Percentiles rank a stretch among this genome's conserved stretches.
Conservation (phyloP, 257 asterid genomes). For the Craterostigma plantagineum region DNA sequence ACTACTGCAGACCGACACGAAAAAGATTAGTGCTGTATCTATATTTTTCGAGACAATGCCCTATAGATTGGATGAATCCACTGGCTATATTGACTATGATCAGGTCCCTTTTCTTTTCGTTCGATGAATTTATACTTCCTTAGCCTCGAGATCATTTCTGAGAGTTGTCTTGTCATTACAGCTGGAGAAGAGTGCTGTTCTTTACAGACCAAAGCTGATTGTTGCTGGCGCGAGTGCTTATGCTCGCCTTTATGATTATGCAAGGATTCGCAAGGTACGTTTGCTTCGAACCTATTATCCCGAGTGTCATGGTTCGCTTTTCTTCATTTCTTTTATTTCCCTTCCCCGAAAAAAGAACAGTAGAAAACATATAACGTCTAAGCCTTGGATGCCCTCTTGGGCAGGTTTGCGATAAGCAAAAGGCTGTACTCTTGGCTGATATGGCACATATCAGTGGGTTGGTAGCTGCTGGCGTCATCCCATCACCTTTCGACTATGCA, state of each 20-base stretch:
- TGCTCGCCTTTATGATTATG: conserved; percentile 90
- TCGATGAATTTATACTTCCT: conserved; percentile 1
- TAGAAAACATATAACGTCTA: not conserved
- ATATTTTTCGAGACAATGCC: conserved; percentile 98
- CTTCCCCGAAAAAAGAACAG: not conserved
- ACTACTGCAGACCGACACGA: conserved; percentile 76
- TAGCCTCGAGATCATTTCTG: conserved; percentile 2
- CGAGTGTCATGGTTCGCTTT: not conserved
- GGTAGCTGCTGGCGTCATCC: conserved; percentile 97
- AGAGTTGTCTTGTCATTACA: conserved; percentile 18
- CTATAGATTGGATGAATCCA: conserved; percentile 80
- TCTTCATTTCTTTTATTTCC: not conserved
- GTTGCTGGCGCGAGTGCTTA: conserved; percentile 99
- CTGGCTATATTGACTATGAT: conserved; percentile 88
- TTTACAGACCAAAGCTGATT: conserved; percentile 81
- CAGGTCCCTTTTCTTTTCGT: conserved; percentile 71
- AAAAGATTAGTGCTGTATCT: conserved; percentile 86
- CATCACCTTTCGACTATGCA: conserved; percentile 91
- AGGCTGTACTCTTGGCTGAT: conserved; percentile 78
- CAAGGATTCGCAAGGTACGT: conserved; percentile 68
- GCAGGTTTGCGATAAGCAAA: conserved; percentile 92
- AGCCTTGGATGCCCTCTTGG: conserved; percentile 10
- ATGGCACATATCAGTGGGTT: conserved; percentile 99
- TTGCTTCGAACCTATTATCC: conserved; percentile 3
- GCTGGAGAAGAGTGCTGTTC: conserved; percentile 90